Evolutionary conservation across 345 rosid genomes (phyloP).

Genomic region (Rhizophora mangle): DNA sequence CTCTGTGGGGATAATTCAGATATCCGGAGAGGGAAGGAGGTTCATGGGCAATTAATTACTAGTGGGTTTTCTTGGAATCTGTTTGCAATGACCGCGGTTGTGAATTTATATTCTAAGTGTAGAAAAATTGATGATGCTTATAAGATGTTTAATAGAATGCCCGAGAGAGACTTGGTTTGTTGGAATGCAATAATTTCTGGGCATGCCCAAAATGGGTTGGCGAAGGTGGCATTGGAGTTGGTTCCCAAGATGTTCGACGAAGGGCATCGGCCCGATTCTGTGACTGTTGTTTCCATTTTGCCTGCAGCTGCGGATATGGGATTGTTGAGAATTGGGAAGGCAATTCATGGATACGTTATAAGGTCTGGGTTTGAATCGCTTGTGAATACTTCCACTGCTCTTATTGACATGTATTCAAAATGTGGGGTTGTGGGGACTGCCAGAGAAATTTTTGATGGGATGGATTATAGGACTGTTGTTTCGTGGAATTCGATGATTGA

Average conservation of each 20-base stretch:
- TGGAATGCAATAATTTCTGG: conserved; percentile 88
- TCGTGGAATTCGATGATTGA: conserved; percentile 34
- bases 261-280: conserved; percentile 25
- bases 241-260: conserved; percentile 56
- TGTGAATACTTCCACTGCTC: conserved; percentile 23
- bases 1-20: conserved; percentile 56
- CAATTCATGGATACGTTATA: conserved; percentile 23
- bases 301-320: conserved; percentile 20
- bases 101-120: conserved; percentile 67
- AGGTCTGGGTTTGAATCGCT: conserved; percentile 21
- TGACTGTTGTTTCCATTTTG: conserved; percentile 25
- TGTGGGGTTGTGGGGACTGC: conserved; percentile 20
- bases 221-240: conserved; percentile 52
- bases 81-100: conserved; percentile 72
- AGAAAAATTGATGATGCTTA: conserved; percentile 52
- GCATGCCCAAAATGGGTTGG: conserved; percentile 65
- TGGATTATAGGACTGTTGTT: conserved; percentile 22
- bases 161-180: conserved; percentile 72
- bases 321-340: conserved; percentile 22
- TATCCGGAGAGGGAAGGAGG: conserved; percentile 54
- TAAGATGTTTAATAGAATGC: conserved; percentile 84
- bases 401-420: conserved; percentile 32
- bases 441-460: conserved; percentile 28
- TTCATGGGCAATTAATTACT: conserved; percentile 69
- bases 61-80: conserved; percentile 55